Evolutionary conservation across 768 basidiomycete species (phyloP), one percentile per base, ranked within the genome.

Genomic region (Cyclocybe aegerita): DNA sequence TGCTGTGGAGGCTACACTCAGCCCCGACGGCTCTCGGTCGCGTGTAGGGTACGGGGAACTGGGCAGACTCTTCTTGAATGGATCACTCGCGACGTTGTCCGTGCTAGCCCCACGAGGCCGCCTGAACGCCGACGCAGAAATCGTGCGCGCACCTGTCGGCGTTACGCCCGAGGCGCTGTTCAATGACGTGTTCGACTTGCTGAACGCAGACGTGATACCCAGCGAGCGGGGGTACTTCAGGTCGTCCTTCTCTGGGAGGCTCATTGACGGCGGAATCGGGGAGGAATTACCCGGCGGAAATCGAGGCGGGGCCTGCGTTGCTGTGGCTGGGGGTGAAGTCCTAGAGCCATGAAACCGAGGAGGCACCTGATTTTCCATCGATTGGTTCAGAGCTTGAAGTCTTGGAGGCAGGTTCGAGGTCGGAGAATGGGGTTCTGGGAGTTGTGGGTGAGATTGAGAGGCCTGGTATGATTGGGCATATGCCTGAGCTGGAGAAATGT

Each of bases 61-160:
- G 3, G 76, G 78, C 14, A 79, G 55, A 9, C 76, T 76, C 59
- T 78, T 84, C 67, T 75, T 78, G 32, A 68, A 65, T n/a, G 56
- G 35, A 11, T 60, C 43, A 10, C 43, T 51, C 15, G 43, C 51
- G 7, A 46, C 33, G 31, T 49, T 53, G 10, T 66, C 60, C 39
- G 39, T 71, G 71, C 31, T 63, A 5, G 52, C 31, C 38, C 56
- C 59, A 42, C 57, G 50, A 12, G 76, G 81, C 29, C 85, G 72
- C 59, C 77, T 80, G 67, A 91, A 91, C 17, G 88, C 88, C 4
- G 87, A 85, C 0, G 88, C 88, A 2, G 86, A 80, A 46, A 91
- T 90, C 48, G 81, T 91, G 38, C 84, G 76, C 10, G 77, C 62
- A 2, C 72, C 75, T 7, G 70, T 54, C 2, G 70, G 65, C 7